phyloP scores from a whole-genome alignment of 2,329 filamentous ascomycete genomes.

The Fusarium brevicatenulatum region DNA sequence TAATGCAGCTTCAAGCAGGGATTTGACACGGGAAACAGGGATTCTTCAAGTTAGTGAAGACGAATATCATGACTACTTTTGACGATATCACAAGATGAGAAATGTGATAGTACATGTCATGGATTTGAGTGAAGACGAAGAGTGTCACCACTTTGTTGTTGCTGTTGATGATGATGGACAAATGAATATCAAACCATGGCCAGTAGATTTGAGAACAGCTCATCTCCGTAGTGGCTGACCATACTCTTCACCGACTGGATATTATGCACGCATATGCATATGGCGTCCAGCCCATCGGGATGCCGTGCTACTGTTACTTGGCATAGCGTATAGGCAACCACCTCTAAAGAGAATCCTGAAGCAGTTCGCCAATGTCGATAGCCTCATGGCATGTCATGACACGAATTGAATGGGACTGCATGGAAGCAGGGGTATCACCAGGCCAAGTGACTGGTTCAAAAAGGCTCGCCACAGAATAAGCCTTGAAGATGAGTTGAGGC shows the following conservation, averaged over 20 bases:
- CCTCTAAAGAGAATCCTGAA: not conserved
- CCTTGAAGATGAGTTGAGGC: conserved; percentile 2
- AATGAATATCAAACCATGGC: not conserved
- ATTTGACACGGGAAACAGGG: conserved; percentile 9
- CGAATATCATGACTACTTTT: not conserved
- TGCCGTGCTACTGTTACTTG: conserved; percentile 22
- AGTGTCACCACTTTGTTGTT: not conserved
- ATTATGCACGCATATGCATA: not conserved
- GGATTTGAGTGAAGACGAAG: not conserved
- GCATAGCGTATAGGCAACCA: not conserved
- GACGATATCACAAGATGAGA: conserved; percentile 5
- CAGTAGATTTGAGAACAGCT: not conserved
- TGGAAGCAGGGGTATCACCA: not conserved
- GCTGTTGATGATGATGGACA: not conserved
- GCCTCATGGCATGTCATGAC: conserved; percentile 1
- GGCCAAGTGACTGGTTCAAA: not conserved
- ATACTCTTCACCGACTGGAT: conserved; percentile 19
- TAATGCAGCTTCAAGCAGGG: conserved; percentile 10
- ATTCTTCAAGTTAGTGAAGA: not conserved
- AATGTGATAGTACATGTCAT: not conserved
- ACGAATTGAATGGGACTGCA: not conserved
- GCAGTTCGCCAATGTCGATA: conserved; percentile 8
- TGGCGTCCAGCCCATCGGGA: conserved; percentile 4
- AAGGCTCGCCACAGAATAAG: not conserved
- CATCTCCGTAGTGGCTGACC: not conserved